Conservation (phyloP, 495 filamentous ascomycete species). For the Pyrenula massariospora region DNA sequence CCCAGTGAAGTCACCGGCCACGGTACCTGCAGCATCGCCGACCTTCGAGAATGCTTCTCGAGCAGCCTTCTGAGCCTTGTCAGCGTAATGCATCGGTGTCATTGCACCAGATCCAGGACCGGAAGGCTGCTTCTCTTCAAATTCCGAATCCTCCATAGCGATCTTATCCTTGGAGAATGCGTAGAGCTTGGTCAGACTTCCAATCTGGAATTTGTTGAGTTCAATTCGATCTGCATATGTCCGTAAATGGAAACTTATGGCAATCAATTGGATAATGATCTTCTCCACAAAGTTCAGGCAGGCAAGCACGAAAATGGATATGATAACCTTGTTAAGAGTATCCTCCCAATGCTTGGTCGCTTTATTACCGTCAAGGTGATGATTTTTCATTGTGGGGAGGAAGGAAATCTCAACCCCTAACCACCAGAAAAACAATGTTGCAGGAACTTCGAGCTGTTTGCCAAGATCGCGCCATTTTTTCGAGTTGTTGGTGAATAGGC, state of each 20-base stretch:
- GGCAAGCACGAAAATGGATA: conserved; percentile 67
- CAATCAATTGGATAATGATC: conserved; percentile 90
- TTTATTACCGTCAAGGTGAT: conserved; percentile 51
- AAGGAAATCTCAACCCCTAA: conserved; percentile 64
- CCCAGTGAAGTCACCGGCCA: conserved; percentile 93
- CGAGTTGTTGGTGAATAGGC: conserved; percentile 71
- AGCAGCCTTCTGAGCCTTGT: conserved; percentile 55
- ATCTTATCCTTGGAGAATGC: conserved; percentile 66
- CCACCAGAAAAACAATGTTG: conserved; percentile 87
- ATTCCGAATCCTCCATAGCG: conserved; percentile 58
- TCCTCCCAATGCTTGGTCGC: conserved; percentile 55
- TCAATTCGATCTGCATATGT: conserved; percentile 91
- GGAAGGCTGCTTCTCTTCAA: conserved; percentile 33
- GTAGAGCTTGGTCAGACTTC: conserved; percentile 71
- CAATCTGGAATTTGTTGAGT: conserved; percentile 82
- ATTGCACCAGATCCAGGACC: conserved; percentile 42
- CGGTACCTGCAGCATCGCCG: conserved; percentile 76
- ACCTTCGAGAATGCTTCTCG: conserved; percentile 64
- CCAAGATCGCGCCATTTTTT: conserved; percentile 94
- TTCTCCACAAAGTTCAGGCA: conserved; percentile 82
- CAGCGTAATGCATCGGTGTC: conserved; percentile 61
- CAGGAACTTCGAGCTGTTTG: conserved; percentile 73
- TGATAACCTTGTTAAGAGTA: conserved; percentile 76
- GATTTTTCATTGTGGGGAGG: conserved; percentile 51
- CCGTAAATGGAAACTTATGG: conserved; percentile 80